Conservation (phyloP, 257 asterid genomes). For the Nyctanthes arbortristis region DNA sequence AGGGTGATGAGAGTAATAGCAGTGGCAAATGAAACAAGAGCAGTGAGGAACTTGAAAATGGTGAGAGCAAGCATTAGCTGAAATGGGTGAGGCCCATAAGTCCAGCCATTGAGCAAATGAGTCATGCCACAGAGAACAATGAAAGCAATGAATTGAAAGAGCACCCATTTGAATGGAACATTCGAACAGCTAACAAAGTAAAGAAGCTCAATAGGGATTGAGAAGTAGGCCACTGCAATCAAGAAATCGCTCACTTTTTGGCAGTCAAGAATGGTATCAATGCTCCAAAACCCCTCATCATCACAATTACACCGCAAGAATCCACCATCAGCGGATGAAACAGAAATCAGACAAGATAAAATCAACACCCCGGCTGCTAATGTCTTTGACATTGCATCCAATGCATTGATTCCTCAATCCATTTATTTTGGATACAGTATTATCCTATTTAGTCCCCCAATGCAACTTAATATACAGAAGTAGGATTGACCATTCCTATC, state of each 20-base stretch:
- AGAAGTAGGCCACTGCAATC: slow-evolving; percentile 93
- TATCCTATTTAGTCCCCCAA: slow-evolving; percentile 14
- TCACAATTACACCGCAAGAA: slow-evolving; percentile 69
- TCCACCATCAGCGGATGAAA: slow-evolving; percentile 48
- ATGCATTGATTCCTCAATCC: slow-evolving; percentile 39
- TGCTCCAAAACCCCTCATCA: slow-evolving; percentile 78
- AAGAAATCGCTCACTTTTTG: slow-evolving; percentile 81
- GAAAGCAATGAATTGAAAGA: slow-evolving; percentile 78
- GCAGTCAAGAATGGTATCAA: slow-evolving; percentile 58
- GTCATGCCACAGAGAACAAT: slow-evolving; percentile 96
- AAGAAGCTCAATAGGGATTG: slow-evolving; percentile 92
- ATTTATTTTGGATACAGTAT: slow-evolving; percentile 1
- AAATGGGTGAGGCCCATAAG: slow-evolving; percentile 83
- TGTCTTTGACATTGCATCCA: slow-evolving; percentile 63
- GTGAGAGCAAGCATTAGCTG: slow-evolving; percentile 84
- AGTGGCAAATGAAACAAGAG: slow-evolving; percentile 81
- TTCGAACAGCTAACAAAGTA: slow-evolving; percentile 81
- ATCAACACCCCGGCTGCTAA: slow-evolving; percentile 48
- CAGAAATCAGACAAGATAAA: slow-evolving; percentile 34
- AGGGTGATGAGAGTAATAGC: slow-evolving; percentile 77
- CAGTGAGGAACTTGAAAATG: slow-evolving; percentile 77
- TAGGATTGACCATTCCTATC: slow-evolving; percentile 20
- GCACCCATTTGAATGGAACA: slow-evolving; percentile 92
- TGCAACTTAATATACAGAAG: slow-evolving; percentile 25
- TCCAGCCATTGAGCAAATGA: slow-evolving; percentile 88